Base-by-base conservation (phyloP, 140 eudicot species). In the Artemisia princeps region DNA sequence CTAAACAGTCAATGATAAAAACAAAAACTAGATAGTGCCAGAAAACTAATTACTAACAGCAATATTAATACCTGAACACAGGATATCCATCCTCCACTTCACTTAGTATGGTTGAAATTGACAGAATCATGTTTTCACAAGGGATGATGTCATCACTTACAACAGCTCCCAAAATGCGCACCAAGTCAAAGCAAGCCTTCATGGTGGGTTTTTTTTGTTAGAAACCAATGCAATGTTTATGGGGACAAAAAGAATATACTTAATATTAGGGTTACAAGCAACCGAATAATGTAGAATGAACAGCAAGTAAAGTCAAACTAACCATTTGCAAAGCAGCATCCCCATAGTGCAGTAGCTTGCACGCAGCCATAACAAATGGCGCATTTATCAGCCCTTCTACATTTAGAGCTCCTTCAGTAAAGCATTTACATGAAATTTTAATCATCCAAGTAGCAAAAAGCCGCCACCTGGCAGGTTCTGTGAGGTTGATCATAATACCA, bases 161-260 rank as follows among this genome's bases (percentile, higher is more conserved):
- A 42, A 72, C 84, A 68, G 84, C 90, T 80, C 83, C 86, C 78
- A 82, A 68, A 48, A 88, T 74, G 68, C 88, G 86, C 65, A 77
- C 85, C 67, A 92, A 84, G 79, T 88, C 95, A 70, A 88, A 92
- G 80, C 96, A 92, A 56, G 94, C 98, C 97, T 91, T 77, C 74
- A 77, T 70, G 70, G 71, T 20, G 11, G 62, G 14, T 69, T 67
- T 61, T 67, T 73, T 37, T 26, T 3, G 57, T 78, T 70, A 72
- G 23, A 72, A 40, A 59, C 65, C 76, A 74, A 55, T 54, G 51
- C 57, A 55, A 40, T 14, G 23, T 17, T 49, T 55, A 56, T 26
- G 10, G 1, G 20, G 4, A 37, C 51, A 55, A 40, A 68, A 72
- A 12, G 60, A 60, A 71, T 16, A 61, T 9, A 4, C 16, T 54